Evolutionary conservation across 106 monocot genomes (phyloP).

Genomic region (Xerophyta viscosa): DNA sequence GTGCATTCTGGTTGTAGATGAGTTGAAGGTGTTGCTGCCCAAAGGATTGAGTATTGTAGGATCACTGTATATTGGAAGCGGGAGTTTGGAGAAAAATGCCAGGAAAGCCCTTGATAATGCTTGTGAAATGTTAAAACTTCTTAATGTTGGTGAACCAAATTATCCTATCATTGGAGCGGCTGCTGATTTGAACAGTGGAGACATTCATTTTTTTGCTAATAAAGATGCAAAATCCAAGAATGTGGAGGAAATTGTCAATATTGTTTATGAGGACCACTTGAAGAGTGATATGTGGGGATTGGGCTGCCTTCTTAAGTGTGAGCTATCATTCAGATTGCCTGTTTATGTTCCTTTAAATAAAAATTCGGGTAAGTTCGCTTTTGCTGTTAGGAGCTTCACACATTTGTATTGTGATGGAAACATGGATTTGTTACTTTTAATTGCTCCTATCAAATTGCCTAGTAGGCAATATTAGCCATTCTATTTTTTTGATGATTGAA

Average conservation of each 20-base stretch:
- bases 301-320: slow-evolving; percentile 78
- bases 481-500: too few relatives aligned
- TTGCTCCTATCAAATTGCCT: too few relatives aligned
- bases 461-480: too few relatives aligned
- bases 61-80: slow-evolving; percentile 43
- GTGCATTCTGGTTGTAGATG: slow-evolving; percentile 40
- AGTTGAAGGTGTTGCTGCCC: slow-evolving; percentile 47
- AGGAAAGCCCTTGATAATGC: slow-evolving; percentile 44
- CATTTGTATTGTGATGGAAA: background rate
- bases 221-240: slow-evolving; percentile 17
- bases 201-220: slow-evolving; percentile 52
- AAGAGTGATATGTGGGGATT: slow-evolving; percentile 68
- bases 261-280: slow-evolving; percentile 56
- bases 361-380: slow-evolving; percentile 28
- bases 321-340: slow-evolving; percentile 55
- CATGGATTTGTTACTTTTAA: too few relatives aligned
- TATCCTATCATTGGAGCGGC: slow-evolving; percentile 49
- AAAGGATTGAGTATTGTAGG: slow-evolving; percentile 83
- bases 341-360: slow-evolving; percentile 50
- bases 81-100: slow-evolving; percentile 36
- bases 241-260: slow-evolving; percentile 21
- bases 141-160: slow-evolving; percentile 32
- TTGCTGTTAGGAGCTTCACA: background rate
- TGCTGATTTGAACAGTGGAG: slow-evolving; percentile 21
- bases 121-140: slow-evolving; percentile 34